Base-by-base conservation (phyloP, 176 grass and related monocot genomes). In the Oryza glumipatula region DNA sequence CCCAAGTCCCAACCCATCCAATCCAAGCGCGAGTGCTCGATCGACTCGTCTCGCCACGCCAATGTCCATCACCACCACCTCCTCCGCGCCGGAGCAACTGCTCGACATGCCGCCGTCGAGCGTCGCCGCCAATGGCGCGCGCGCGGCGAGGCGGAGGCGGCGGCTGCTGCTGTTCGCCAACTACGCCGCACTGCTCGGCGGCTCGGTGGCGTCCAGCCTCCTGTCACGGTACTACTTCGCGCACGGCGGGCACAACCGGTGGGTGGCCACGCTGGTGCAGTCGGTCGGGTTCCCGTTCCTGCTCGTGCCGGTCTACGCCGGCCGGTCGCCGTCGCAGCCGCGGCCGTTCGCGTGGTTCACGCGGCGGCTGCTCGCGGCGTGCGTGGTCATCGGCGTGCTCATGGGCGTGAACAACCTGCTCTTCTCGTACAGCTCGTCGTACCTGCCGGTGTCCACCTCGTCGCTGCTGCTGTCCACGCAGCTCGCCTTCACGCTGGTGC, bases 341-440 rank as follows among this genome's bases (percentile, higher is more conserved):
- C 83, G 70, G 13, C 86, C 89, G 64, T 88, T 92, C 86, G 24
- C 71, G 58, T 83, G 63, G 72, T 92, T 99, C 86, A 83, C 92
- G 9, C 58, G 76, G 21, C 86, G 76, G 60, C 78, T 94, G 30
- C 73, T 96, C 36, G 72, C 82, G 8, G 74, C 72, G 49, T 91
- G 91, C 78, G 21, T 92, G 71, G 30, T 94, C 44, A 85, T 96
- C 68, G 97, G 97, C 52, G 66, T 99, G 83, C 77, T 99, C n/a
- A 85, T 96, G 83, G 94, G 97, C 7, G 86, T 94, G 19, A 99
- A 99, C 88, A 99, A 99, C 86, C 78, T 99, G 41, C 92, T 99
- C 67, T 84, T 94, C 81, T 79, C 97, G 5, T 96, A 91, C 78
- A 92, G 97, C 69, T 76, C 88, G 6, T 96, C 97, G 3, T 92